Evolutionary conservation across 805 yeast species (phyloP).

Genomic region (Starmerella stigmatis): DNA sequence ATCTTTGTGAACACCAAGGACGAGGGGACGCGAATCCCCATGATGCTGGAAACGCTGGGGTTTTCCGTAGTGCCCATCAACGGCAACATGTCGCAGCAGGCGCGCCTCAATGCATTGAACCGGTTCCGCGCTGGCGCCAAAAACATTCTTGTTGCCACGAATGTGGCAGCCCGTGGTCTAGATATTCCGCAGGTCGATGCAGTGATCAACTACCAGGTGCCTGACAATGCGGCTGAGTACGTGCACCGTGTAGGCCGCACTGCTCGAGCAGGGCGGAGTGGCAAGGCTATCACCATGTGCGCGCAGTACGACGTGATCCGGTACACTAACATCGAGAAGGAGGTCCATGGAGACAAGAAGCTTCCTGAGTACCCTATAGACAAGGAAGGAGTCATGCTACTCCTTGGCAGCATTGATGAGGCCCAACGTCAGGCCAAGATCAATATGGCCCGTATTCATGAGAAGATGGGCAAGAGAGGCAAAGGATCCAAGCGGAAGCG

Average conservation of each 20-base stretch:
- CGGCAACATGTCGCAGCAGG: slow-evolving; percentile 87
- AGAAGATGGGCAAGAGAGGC: slow-evolving; percentile 30
- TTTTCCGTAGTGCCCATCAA: slow-evolving; percentile 87
- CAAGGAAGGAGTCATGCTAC: slow-evolving; percentile 60
- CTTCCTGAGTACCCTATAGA: slow-evolving; percentile 75
- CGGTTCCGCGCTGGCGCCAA: slow-evolving; percentile 42
- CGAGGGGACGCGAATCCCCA: slow-evolving; percentile 83
- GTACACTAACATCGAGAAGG: slow-evolving; percentile 79
- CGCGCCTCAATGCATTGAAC: slow-evolving; percentile 64
- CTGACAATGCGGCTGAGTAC: slow-evolving; percentile 84
- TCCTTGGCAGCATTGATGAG: slow-evolving; percentile 80
- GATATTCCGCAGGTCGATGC: slow-evolving; percentile 92
- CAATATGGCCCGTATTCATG: slow-evolving; percentile 60
- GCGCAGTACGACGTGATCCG: slow-evolving; percentile 92
- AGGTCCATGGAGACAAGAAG: slow-evolving; percentile 54
- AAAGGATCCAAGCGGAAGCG: slow-evolving; percentile 35
- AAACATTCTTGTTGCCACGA: slow-evolving; percentile 76
- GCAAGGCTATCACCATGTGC: slow-evolving; percentile 75
- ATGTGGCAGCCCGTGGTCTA: slow-evolving; percentile 94
- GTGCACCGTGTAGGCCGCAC: slow-evolving; percentile 94
- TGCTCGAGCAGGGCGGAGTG: slow-evolving; percentile 93
- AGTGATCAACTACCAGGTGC: slow-evolving; percentile 87
- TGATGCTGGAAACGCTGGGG: slow-evolving; percentile 67
- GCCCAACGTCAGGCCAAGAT: slow-evolving; percentile 85
- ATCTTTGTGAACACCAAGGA: slow-evolving; percentile 92